A percentile compares a stretch with the other conserved stretches of the same genome.
Evolutionary conservation across 139 green algal genomes (phyloP).

Genomic region (Spirogloea muscicola): DNA sequence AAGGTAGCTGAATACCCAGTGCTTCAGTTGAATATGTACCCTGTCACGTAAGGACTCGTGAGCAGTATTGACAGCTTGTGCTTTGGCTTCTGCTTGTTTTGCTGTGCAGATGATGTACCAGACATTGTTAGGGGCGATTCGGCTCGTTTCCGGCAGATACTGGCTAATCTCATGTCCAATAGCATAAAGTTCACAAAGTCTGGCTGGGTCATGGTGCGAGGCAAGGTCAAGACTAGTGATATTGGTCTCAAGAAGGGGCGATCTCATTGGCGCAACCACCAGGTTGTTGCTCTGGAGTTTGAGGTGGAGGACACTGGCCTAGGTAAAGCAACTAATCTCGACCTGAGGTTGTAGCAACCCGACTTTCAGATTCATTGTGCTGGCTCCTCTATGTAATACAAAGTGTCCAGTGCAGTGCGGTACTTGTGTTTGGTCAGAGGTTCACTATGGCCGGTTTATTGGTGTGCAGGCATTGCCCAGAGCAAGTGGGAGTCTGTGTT

Average conservation of each 20-base stretch:
- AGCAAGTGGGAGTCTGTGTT: slow-evolving; percentile 44
- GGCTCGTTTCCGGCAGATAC: slow-evolving; percentile 34
- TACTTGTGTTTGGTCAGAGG: neutral
- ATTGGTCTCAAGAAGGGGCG: too few relatives aligned
- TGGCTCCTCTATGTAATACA: neutral
- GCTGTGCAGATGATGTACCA: slow-evolving; percentile 34
- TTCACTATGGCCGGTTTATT: slow-evolving; percentile 2
- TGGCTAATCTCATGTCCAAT: slow-evolving; percentile 45
- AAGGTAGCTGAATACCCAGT: neutral
- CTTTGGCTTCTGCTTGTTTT: neutral
- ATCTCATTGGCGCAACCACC: too few relatives aligned
- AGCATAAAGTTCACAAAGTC: slow-evolving; percentile 37
- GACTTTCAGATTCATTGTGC: neutral
- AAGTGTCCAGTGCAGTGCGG: neutral
- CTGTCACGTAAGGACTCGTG: neutral
- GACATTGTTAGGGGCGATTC: slow-evolving; percentile 30
- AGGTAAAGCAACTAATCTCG: too few relatives aligned
- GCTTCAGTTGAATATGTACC: neutral
- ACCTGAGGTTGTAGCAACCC: too few relatives aligned
- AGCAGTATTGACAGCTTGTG: too few relatives aligned
- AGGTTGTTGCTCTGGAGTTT: slow-evolving; percentile 14
- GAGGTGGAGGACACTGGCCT: slow-evolving; percentile 40
- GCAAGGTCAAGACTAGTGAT: slow-evolving; percentile 22
- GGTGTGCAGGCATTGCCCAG: slow-evolving; percentile 15
- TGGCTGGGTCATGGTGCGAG: slow-evolving; percentile 24